Base-by-base conservation (phyloP, 805 yeast species). In the Wickerhamiella lipophila region DNA sequence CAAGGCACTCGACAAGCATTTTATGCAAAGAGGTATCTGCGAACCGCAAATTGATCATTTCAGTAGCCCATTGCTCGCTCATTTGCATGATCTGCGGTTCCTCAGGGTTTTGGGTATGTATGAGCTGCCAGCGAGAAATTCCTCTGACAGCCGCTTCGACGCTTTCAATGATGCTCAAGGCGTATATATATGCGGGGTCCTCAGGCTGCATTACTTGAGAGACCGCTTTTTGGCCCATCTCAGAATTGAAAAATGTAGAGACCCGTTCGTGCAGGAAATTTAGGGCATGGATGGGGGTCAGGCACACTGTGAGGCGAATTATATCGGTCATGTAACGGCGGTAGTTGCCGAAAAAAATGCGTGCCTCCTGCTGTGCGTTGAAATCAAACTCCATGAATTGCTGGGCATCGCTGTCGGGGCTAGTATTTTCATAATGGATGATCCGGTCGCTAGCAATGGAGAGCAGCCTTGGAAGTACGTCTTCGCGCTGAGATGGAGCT, bases 81-180 rank as follows among this genome's bases (percentile, higher is more conserved):
- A 86, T 69, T 13, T 71, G 74, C 60, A 84, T 87, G 42, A 75
- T 68, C 46, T 73, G 72, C 42, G 41, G 16, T 11, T 45, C 48
- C 9, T 45, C 48, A 13, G 42, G 22, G n/a, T 12, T 13, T 16
- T 13, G 16, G 13, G 22, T 16, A 40, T 26, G 39, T 22, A 32
- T 13, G 15, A 86, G 78, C 58, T 85, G 78, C 98, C 99, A 94
- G 60, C 99, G 76, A 11, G 92, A 79, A 21, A 94, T 81, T 32
- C 97, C 98, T 52, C 95, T 75, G 29, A 92, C 76, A 56, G 94
- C 81, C 30, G 95, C 81, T 64, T 89, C 97, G 23, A 87, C 84
- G 22, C 87, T 77, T 60, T 79, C 80, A 52, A 92, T 78, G 61
- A 87, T 96, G 0, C 94, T 76, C 47, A 80, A 74, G 0, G 94